Evolutionary conservation across 179 eudicot species (phyloP).

Genomic region (Pouteria campechiana): DNA sequence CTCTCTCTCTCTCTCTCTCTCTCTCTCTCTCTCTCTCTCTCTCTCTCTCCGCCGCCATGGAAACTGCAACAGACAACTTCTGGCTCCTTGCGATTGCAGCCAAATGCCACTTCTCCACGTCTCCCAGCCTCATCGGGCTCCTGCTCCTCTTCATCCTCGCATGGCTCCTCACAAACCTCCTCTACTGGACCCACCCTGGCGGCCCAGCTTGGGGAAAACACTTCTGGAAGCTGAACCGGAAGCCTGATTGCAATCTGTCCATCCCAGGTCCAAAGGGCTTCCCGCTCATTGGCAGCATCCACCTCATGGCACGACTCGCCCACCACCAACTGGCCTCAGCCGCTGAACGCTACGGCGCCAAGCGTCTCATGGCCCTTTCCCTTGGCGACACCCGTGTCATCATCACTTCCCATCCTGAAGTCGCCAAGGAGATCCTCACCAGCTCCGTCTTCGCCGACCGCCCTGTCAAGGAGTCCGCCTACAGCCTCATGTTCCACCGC

Average conservation of each 20-base stretch:
- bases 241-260: too few relatives aligned
- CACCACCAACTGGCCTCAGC: constrained; percentile 53
- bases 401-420: constrained; percentile 56
- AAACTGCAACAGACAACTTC: constrained; percentile 31
- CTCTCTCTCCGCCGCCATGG: constrained; percentile 11
- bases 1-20: too few relatives aligned
- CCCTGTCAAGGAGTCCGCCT: constrained; percentile 79
- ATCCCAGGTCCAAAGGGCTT: constrained; percentile 74
- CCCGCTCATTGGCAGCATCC: constrained; percentile 76
- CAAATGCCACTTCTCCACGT: constrained; percentile 34
- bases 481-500: constrained; percentile 66
- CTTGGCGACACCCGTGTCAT: constrained; percentile 68
- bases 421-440: constrained; percentile 62
- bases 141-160: constrained; percentile 5
- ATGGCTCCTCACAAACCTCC: constrained; percentile 30
- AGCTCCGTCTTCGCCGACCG: constrained; percentile 58
- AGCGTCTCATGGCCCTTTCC: constrained; percentile 74
- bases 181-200: constrained; percentile 69
- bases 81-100: constrained; percentile 56
- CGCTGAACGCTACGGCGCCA: constrained; percentile 24
- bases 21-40: constrained; percentile 2
- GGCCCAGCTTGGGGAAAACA: constrained; percentile 90
- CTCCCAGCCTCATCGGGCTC: constrained; percentile 10
- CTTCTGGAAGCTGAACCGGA: constrained; percentile 9
- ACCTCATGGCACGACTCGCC: constrained; percentile 57